phyloP scores from a whole-genome alignment of 2,329 filamentous ascomycete species.

The Aspergillus pseudotamarii region DNA sequence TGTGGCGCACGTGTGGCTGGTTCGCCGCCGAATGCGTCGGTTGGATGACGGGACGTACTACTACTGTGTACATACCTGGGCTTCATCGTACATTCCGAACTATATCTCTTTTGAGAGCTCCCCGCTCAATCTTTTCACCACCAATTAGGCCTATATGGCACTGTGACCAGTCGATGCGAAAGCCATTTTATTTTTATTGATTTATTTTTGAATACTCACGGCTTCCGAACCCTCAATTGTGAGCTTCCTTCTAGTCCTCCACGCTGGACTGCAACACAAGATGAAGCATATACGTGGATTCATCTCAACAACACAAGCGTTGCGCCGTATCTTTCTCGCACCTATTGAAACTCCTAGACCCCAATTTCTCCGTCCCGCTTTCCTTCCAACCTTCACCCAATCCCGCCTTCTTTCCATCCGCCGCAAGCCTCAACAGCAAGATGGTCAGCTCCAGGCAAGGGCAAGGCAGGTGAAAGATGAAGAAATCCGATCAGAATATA shows the following conservation, averaged over 20 bases:
- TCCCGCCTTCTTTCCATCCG: slow-evolving; percentile 21
- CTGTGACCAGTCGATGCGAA: neutral
- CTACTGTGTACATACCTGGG: neutral
- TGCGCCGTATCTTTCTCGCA: slow-evolving; percentile 34
- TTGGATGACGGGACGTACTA: neutral
- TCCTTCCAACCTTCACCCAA: slow-evolving; percentile 15
- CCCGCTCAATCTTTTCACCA: neutral
- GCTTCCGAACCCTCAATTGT: neutral
- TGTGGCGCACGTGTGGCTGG: slow-evolving; percentile 22
- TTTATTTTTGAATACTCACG: neutral
- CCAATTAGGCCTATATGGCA: neutral
- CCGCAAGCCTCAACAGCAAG: neutral
- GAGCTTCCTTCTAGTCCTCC: neutral
- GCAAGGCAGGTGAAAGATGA: slow-evolving; percentile 34
- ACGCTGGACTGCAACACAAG: slow-evolving; percentile 4
- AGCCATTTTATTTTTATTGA: neutral
- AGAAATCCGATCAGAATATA: slow-evolving; percentile 32
- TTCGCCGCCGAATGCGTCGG: slow-evolving; percentile 15
- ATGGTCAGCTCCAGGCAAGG: slow-evolving; percentile 10
- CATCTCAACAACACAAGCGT: slow-evolving; percentile 34
- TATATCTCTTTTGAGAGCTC: neutral
- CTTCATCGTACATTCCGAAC: neutral
- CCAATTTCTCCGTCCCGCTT: slow-evolving; percentile 16
- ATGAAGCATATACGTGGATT: slow-evolving; percentile 40
- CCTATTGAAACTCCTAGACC: slow-evolving; percentile 21